Conservation (phyloP, 2,329 filamentous ascomycete species). For the Mollisiaceae sp. region DNA sequence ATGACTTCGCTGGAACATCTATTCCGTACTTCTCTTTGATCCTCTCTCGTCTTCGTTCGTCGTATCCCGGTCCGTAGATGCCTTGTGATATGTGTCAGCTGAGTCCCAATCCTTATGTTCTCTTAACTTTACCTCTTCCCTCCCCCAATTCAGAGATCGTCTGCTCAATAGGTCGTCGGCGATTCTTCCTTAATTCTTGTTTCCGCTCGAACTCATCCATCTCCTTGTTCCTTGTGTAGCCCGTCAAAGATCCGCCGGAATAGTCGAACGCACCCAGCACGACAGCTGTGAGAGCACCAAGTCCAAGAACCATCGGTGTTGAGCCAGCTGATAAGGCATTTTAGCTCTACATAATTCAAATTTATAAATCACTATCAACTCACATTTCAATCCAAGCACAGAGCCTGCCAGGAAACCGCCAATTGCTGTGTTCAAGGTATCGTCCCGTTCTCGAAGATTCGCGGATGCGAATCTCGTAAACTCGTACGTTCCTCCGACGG, state of each 20-base stretch:
- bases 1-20: constrained; percentile 55
- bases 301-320: constrained; percentile 68
- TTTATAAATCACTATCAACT: constrained; percentile 25
- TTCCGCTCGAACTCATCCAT: constrained; percentile 69
- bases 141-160: constrained; percentile 71
- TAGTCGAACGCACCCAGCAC: constrained; percentile 65
- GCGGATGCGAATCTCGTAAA: constrained; percentile 69
- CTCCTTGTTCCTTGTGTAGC: constrained; percentile 53
- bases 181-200: constrained; percentile 64
- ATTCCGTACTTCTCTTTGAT: constrained; percentile 74
- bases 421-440: constrained; percentile 66
- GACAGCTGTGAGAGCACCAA: constrained; percentile 61
- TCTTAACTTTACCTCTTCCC: constrained; percentile 63
- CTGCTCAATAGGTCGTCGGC: constrained; percentile 66
- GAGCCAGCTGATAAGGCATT: constrained; percentile 56
- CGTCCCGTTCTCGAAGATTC: constrained; percentile 72
- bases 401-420: constrained; percentile 70
- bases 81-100: constrained; percentile 50
- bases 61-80: constrained; percentile 70
- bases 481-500: constrained; percentile 70
- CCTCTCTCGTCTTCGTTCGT: constrained; percentile 68
- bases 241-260: constrained; percentile 62
- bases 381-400: constrained; percentile 66
- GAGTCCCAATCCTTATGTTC: neutral
- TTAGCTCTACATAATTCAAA: constrained; percentile 13